Conservation (phyloP, 495 filamentous ascomycete species). For the Niebla homalea region DNA sequence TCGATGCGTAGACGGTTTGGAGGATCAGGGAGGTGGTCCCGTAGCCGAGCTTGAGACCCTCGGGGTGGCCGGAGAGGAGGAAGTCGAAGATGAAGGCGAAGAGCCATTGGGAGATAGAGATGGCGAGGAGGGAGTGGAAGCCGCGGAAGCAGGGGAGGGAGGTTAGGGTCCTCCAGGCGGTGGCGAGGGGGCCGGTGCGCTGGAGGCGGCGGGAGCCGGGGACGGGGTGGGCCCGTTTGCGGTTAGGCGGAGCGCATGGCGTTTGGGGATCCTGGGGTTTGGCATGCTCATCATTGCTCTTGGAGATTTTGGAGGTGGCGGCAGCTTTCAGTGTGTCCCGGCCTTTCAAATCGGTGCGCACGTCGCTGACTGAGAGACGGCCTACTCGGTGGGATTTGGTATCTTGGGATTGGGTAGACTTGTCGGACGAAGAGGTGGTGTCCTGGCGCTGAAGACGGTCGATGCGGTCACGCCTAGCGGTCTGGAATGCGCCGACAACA, state of each 20-base stretch:
- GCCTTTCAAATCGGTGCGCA: constrained; percentile 8
- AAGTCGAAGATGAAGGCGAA: constrained; percentile 13
- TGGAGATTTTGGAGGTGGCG: too few relatives aligned
- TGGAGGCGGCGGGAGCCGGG: not conserved
- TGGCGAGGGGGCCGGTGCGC: not conserved
- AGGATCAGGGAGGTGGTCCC: constrained; percentile 15
- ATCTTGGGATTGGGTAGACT: not conserved
- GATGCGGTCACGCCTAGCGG: not conserved
- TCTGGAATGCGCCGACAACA: constrained; percentile 5
- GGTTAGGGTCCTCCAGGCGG: constrained; percentile 4
- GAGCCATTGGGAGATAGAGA: constrained; percentile 15
- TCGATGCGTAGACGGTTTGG: constrained; percentile 8
- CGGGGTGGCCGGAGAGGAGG: constrained; percentile 15
- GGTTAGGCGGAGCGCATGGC: too few relatives aligned
- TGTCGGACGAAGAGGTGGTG: not conserved
- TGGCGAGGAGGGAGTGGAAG: constrained; percentile 9
- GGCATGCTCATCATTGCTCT: not conserved
- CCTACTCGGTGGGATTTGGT: not conserved
- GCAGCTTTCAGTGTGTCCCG: not conserved
- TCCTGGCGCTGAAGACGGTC: too few relatives aligned
- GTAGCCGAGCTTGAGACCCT: constrained; percentile 13
- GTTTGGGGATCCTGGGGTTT: not conserved
- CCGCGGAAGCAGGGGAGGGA: constrained; percentile 13
- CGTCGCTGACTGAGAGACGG: constrained; percentile 8
- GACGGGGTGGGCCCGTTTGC: not conserved